Evolutionary conservation across 1,284 basidiomycete genomes (phyloP), one percentile per base, ranked within the genome.

Genomic region (Takashimella koratensis): DNA sequence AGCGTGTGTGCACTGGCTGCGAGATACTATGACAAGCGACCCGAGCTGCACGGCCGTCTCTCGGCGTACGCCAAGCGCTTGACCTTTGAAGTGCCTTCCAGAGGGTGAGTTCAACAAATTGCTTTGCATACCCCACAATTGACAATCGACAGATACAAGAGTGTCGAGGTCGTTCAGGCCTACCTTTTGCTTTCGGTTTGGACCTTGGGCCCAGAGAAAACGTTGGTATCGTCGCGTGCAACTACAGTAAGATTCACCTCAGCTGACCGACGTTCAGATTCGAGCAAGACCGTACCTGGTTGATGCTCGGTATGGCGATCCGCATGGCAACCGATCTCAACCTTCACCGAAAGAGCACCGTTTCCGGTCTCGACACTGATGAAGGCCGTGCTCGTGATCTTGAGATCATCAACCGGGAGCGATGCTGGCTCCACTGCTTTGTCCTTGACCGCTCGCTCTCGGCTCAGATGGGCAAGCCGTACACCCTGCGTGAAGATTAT

Each of bases 241-340:
- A 30, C 21, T 22, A 39, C 16, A 13, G 24, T 36, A 12, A 12
- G 11, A 13, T 40, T 6, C 5, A 13, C 8, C 12, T 5, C 20
- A 42, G 23, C 51, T 53, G 46, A 50, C 13, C n/a, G n/a, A n/a
- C n/a, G n/a, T n/a, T n/a, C 58, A 73, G 78, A 16, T 98, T 91
- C 68, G 96, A 98, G 71, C 92, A 97, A 67, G 95, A 98, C 76
- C 86, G 89, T 66, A 98, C 94, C 0, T 98, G 95, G 93, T 73
- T 91, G 64, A 79, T 91, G 47, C 79, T 94, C 24, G 89, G 90
- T 26, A 73, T 80, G 53, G 79, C 78, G 0, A 76, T 79, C 43
- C 75, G 93, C 54, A 94, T 97, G 88, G 95, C 89, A 4, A 95
- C 90, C 16, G 95, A 98, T 75, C 79, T 98, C 47, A 98, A 98